Evolutionary conservation across 2,329 filamentous ascomycete genomes (phyloP).

Genomic region (Claviceps digitariae): DNA sequence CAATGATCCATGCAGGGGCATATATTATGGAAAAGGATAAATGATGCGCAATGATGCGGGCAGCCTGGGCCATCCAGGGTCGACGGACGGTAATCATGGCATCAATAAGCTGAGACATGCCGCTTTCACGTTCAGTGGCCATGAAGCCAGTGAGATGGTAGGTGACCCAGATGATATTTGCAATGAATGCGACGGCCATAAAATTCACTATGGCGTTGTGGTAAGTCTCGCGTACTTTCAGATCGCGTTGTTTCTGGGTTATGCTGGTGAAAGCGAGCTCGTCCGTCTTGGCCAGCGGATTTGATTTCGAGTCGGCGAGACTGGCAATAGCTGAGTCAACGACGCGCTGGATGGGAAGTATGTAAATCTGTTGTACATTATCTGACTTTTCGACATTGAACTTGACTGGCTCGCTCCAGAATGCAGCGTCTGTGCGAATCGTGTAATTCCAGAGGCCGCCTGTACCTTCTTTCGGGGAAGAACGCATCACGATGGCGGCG

Average conservation of each 20-base stretch:
- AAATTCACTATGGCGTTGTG: constrained; percentile 61
- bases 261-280: constrained; percentile 67
- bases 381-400: constrained; percentile 50
- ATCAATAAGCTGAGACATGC: constrained; percentile 80
- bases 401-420: constrained; percentile 40
- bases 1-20: constrained; percentile 68
- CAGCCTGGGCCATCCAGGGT: constrained; percentile 64
- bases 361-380: constrained; percentile 67
- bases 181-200: constrained; percentile 65
- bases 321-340: constrained; percentile 60
- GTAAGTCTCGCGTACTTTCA: constrained; percentile 53
- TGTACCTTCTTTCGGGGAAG: constrained; percentile 57
- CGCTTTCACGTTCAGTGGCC: constrained; percentile 71
- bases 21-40: constrained; percentile 71
- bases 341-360: constrained; percentile 65
- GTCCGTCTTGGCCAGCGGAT: constrained; percentile 26
- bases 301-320: constrained; percentile 29
- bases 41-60: constrained; percentile 67
- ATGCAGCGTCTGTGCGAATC: constrained; percentile 58
- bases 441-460: constrained; percentile 75
- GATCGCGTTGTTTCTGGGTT: constrained; percentile 52
- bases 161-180: constrained; percentile 65
- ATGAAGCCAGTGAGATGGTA: constrained; percentile 83
- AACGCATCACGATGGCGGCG: constrained; percentile 59
- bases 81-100: constrained; percentile 74